Percentiles rank a stretch among this genome's conserved stretches.
phyloP scores from a whole-genome alignment of 2,329 filamentous ascomycete genomes.

The Epicoccum nigrum region DNA sequence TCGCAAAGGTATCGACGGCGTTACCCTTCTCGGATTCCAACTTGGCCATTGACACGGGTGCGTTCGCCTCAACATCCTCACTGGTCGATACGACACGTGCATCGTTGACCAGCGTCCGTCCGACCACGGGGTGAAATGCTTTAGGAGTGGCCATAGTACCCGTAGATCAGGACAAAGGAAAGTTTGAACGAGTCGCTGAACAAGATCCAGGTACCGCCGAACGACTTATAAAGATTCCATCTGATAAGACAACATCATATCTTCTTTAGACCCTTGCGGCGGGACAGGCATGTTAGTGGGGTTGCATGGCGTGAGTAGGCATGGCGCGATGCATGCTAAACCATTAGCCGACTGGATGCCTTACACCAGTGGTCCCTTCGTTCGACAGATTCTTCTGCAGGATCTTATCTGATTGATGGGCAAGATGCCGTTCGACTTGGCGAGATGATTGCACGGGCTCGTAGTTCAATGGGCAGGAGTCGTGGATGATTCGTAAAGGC shows the following conservation, averaged over 20 bases:
- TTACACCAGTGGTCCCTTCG: conserved; percentile 1
- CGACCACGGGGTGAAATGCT: neutral
- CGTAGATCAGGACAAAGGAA: neutral
- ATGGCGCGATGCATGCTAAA: conserved; percentile 1
- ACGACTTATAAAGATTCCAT: neutral
- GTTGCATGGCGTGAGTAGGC: neutral
- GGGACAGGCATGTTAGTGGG: neutral
- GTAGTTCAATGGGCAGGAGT: too few relatives aligned
- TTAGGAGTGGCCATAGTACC: neutral
- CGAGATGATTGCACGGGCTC: neutral
- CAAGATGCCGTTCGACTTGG: neutral
- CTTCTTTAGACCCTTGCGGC: neutral
- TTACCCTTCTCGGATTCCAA: neutral
- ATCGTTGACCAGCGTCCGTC: neutral
- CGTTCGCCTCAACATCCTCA: neutral
- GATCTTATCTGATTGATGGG: conserved; percentile 7
- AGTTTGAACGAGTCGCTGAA: neutral
- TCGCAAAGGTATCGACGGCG: neutral
- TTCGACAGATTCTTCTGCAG: neutral
- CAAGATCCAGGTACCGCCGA: neutral
- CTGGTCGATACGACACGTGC: neutral
- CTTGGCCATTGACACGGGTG: neutral
- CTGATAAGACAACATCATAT: neutral
- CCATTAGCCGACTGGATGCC: neutral
- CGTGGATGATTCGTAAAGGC: too few relatives aligned